Conservation (phyloP, 2,329 filamentous ascomycete genomes). For the Fusarium fracticaudum region DNA sequence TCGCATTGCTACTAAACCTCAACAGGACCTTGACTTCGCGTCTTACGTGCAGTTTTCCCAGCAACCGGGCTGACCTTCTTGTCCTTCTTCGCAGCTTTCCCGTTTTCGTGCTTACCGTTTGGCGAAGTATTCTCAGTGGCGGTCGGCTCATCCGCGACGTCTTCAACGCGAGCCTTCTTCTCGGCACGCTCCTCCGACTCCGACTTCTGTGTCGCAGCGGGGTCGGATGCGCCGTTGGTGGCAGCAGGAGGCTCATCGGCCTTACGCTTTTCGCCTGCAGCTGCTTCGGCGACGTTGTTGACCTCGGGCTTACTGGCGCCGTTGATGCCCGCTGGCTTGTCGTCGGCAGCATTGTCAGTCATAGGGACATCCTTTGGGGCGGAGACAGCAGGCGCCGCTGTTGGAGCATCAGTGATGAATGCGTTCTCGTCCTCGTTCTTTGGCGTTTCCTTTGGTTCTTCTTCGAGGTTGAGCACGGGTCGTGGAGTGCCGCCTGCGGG, state of each 20-base stretch:
- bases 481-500: slow-evolving; percentile 49
- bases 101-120: slow-evolving; percentile 43
- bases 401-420: slow-evolving; percentile 38
- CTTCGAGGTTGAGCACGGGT: slow-evolving; percentile 48
- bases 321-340: slow-evolving; percentile 26
- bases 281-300: slow-evolving; percentile 30
- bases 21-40: slow-evolving; percentile 54
- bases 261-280: slow-evolving; percentile 53
- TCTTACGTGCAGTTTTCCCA: slow-evolving; percentile 54
- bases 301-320: slow-evolving; percentile 26
- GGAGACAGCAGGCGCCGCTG: slow-evolving; percentile 33
- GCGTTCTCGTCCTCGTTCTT: slow-evolving; percentile 39
- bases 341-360: slow-evolving; percentile 22
- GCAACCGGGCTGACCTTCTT: slow-evolving; percentile 48
- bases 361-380: slow-evolving; percentile 32
- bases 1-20: slow-evolving; percentile 35
- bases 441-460: slow-evolving; percentile 44
- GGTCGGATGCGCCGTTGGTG: slow-evolving; percentile 26
- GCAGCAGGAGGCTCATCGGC: slow-evolving; percentile 46
- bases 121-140: slow-evolving; percentile 26
- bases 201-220: slow-evolving; percentile 30
- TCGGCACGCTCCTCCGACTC: slow-evolving; percentile 45
- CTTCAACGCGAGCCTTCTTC: slow-evolving; percentile 55
- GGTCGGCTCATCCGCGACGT: slow-evolving; percentile 38
- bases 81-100: slow-evolving; percentile 47